Evolutionary conservation across 306 rosid genomes (phyloP).

Genomic region (Fagus crenata): DNA sequence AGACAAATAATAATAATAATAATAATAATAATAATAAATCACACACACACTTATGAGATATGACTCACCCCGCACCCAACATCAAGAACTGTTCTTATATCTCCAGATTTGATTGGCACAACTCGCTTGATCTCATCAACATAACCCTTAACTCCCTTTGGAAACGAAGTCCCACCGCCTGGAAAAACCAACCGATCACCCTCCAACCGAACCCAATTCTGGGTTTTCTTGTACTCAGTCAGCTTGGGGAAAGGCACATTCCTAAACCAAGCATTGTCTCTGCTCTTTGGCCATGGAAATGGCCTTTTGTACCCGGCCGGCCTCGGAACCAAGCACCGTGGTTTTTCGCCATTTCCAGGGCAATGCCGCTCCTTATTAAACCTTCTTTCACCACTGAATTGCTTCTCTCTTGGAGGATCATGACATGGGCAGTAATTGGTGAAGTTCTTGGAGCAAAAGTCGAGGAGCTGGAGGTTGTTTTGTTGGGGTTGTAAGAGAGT

Average conservation of each 20-base stretch:
- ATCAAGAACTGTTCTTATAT: slow-evolving; percentile 50
- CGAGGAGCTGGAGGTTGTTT: slow-evolving; percentile 12
- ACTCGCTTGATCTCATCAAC: slow-evolving; percentile 28
- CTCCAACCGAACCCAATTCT: slow-evolving; percentile 50
- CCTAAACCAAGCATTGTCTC: slow-evolving; percentile 48
- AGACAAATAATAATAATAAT: not conserved
- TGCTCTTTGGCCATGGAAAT: slow-evolving; percentile 46
- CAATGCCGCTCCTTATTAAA: slow-evolving; percentile 52
- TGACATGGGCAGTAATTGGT: slow-evolving; percentile 53
- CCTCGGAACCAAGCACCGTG: slow-evolving; percentile 38
- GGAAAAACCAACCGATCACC: slow-evolving; percentile 47
- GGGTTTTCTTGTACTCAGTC: slow-evolving; percentile 45
- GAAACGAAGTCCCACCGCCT: slow-evolving; percentile 57
- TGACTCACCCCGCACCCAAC: slow-evolving; percentile 11
- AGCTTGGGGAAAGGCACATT: slow-evolving; percentile 49
- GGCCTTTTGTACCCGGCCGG: slow-evolving; percentile 41
- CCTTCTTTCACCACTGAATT: slow-evolving; percentile 15
- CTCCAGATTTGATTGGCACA: slow-evolving; percentile 40
- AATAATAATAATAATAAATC: no score
- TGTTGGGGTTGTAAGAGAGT: not conserved
- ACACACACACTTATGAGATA: not conserved
- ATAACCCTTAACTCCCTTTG: slow-evolving; percentile 42
- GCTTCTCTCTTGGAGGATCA: slow-evolving; percentile 35
- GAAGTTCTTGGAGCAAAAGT: slow-evolving; percentile 37
- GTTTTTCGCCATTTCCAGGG: slow-evolving; percentile 27